phyloP scores from a whole-genome alignment of 192 early-diverging fungal species.

The Entophlyctis luteolus region DNA sequence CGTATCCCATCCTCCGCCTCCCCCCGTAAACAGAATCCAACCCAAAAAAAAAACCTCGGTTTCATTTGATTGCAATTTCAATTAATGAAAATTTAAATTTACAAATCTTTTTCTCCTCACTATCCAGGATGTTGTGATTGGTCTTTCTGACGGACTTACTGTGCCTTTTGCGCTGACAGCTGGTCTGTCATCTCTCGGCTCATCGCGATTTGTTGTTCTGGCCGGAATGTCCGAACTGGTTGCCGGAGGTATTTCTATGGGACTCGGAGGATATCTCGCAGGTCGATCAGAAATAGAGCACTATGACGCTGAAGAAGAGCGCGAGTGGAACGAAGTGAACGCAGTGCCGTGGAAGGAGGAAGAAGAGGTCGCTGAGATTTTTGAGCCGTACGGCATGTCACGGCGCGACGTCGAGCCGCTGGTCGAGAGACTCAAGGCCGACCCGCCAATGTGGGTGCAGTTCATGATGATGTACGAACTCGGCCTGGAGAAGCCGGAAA shows the following conservation, averaged over 20 bases:
- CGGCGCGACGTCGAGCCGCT: constrained; percentile 46
- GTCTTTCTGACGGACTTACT: constrained; percentile 43
- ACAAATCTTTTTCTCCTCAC: not conserved
- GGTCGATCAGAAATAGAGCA: constrained; percentile 60
- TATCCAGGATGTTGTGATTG: constrained; percentile 31
- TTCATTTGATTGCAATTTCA: not conserved
- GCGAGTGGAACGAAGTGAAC: constrained; percentile 53
- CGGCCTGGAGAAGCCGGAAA: constrained; percentile 53
- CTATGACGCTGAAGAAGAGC: constrained; percentile 52
- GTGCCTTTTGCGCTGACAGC: constrained; percentile 69
- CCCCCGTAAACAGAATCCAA: not conserved
- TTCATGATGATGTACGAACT: constrained; percentile 74
- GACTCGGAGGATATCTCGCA: constrained; percentile 61
- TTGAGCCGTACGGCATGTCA: constrained; percentile 59
- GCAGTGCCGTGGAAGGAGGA: constrained; percentile 52
- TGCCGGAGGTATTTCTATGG: constrained; percentile 63
- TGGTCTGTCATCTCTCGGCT: constrained; percentile 51
- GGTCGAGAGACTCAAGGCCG: constrained; percentile 41
- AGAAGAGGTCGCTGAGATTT: constrained; percentile 59
- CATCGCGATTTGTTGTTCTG: constrained; percentile 50
- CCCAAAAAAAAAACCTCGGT: no score
- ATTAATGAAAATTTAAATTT: not conserved
- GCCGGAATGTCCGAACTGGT: constrained; percentile 60
- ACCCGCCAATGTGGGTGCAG: constrained; percentile 59
- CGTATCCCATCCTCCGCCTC: not conserved